phyloP scores from a whole-genome alignment of 2,329 filamentous ascomycete species.

The Cytospora leucostoma region DNA sequence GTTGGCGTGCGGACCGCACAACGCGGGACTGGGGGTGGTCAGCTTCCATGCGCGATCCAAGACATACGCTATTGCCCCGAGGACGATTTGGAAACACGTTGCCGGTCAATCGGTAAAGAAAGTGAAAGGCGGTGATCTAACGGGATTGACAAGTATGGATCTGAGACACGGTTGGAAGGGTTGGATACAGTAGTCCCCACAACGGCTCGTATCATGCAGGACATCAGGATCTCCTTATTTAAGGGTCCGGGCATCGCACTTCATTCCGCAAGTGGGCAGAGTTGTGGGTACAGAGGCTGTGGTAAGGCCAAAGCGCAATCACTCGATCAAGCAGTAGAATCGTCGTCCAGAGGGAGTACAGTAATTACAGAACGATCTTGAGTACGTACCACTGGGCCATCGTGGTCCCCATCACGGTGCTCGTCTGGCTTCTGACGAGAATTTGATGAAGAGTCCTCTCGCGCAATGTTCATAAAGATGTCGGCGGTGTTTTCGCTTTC shows the following conservation, averaged over 20 bases:
- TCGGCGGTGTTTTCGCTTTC: conserved; percentile 47
- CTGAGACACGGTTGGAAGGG: conserved; percentile 24
- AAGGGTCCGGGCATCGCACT: conserved; percentile 25
- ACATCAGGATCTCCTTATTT: conserved; percentile 17
- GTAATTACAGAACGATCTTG: conserved; percentile 4
- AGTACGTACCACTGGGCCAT: conserved; percentile 24
- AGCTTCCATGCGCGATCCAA: conserved; percentile 29
- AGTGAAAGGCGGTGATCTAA: conserved; percentile 20
- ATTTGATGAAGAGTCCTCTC: conserved; percentile 46
- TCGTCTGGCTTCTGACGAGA: conserved; percentile 41
- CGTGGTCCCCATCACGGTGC: conserved; percentile 36
- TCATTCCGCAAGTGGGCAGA: conserved; percentile 21
- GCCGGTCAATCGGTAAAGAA: conserved; percentile 2
- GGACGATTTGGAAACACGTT: conserved; percentile 15
- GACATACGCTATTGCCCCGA: conserved; percentile 25
- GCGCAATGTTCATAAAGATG: conserved; percentile 60
- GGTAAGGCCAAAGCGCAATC: not conserved
- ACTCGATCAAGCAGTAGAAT: not conserved
- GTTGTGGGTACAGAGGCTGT: conserved; percentile 12
- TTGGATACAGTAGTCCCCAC: conserved; percentile 21
- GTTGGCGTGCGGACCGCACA: conserved; percentile 49
- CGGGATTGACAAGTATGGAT: conserved; percentile 17
- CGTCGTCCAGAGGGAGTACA: not conserved
- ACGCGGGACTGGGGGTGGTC: conserved; percentile 48
- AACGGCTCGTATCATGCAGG: conserved; percentile 25